A percentile compares a stretch with the other conserved stretches of the same genome.
Conservation (phyloP, 805 yeast genomes). For the Barnettozyma sucrosica region DNA sequence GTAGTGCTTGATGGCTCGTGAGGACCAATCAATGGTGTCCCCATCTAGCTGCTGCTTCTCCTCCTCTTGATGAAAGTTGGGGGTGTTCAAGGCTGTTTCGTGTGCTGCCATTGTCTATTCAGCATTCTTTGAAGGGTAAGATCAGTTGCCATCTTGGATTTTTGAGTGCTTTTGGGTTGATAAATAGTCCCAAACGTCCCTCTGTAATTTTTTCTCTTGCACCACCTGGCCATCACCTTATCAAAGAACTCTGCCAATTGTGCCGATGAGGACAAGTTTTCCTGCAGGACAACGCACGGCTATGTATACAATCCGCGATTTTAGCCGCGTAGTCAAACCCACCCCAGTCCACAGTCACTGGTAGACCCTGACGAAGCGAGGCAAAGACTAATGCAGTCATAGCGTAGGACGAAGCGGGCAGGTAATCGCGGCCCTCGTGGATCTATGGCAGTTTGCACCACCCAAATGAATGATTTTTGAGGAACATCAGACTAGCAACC, state of each 20-base stretch:
- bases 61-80: background rate
- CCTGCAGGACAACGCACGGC: background rate
- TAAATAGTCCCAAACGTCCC: background rate
- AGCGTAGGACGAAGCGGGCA: too few species aligned
- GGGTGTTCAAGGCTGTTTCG: background rate
- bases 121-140: background rate
- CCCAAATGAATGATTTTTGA: background rate
- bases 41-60: slow-evolving; percentile 1
- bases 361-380: background rate
- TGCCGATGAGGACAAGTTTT: background rate
- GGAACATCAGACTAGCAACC: too few species aligned
- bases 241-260: background rate
- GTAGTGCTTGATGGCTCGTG: slow-evolving; percentile 8
- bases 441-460: background rate
- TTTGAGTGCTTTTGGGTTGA: background rate
- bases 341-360: background rate
- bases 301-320: background rate
- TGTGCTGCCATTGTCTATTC: background rate
- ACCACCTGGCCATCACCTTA: background rate
- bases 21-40: slow-evolving; percentile 8
- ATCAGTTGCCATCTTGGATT: background rate
- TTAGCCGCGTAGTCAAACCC: background rate
- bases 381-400: background rate
- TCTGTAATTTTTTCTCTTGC: background rate
- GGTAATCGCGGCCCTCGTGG: background rate